Conservation (phyloP, 495 filamentous ascomycete species). For the Penicillium tannophilum region DNA sequence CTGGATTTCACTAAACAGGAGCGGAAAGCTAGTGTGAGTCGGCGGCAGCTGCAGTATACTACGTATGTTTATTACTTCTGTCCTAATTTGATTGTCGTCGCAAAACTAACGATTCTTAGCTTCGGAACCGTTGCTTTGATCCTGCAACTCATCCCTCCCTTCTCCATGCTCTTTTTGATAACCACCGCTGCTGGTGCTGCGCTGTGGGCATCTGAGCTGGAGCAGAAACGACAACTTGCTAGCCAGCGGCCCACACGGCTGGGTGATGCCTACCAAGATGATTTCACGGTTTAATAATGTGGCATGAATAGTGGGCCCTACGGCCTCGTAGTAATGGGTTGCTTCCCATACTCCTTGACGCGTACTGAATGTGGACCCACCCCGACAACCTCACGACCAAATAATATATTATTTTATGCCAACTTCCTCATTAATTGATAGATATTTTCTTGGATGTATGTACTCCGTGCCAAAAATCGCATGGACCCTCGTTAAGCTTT, state of each 20-base stretch:
- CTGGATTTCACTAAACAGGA: conserved; percentile 59
- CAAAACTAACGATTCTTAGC: conserved; percentile 26
- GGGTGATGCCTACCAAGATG: conserved; percentile 38
- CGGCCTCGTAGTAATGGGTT: not conserved
- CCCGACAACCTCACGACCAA: not conserved
- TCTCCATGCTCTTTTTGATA: conserved; percentile 69
- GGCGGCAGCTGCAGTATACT: conserved; percentile 61
- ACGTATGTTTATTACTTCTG: conserved; percentile 44
- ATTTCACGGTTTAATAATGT: conserved; percentile 16
- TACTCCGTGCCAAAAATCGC: not conserved
- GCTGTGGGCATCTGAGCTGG: conserved; percentile 62
- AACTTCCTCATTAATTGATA: not conserved
- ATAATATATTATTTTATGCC: not conserved
- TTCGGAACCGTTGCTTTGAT: conserved; percentile 64
- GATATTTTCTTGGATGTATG: not conserved
- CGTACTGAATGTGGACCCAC: not conserved
- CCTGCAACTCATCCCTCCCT: conserved; percentile 62
- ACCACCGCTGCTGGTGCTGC: conserved; percentile 65
- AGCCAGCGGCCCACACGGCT: conserved; percentile 25
- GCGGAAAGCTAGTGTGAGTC: conserved; percentile 54
- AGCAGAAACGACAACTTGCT: conserved; percentile 45
- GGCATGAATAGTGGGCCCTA: not conserved
- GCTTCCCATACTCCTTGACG: not conserved
- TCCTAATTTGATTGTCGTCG: not conserved
- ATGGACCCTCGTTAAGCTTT: not conserved